Conservation (phyloP, 163 green algal species). For the Chloroidium sp. region DNA sequence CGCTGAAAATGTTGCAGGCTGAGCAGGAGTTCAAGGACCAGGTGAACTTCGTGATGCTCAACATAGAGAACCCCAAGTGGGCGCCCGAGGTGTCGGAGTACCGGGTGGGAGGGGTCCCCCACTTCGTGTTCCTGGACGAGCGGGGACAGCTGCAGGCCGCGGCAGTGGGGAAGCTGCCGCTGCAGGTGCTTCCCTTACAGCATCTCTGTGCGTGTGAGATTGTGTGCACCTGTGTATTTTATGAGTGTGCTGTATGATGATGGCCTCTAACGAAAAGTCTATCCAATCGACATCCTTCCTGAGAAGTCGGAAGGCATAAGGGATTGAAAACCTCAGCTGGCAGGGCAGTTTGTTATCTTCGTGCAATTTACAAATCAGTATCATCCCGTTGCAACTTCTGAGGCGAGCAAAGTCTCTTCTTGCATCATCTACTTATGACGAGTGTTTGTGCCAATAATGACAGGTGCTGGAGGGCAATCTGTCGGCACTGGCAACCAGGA, state of each 20-base stretch:
- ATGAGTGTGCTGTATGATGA: background rate
- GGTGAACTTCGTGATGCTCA: slow-evolving; percentile 97
- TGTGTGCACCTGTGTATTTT: background rate
- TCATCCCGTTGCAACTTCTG: background rate
- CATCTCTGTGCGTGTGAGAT: background rate
- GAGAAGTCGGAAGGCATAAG: too few species aligned
- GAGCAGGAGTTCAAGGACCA: slow-evolving; percentile 62
- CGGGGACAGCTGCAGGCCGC: slow-evolving; percentile 46
- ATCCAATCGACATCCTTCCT: background rate
- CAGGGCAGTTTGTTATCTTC: background rate
- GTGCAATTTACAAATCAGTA: background rate
- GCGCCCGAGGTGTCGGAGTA: slow-evolving; percentile 71
- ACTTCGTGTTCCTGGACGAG: slow-evolving; percentile 78
- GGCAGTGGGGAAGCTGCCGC: slow-evolving; percentile 63
- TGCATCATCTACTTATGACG: background rate
- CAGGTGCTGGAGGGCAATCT: slow-evolving; percentile 36
- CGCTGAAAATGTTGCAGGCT: slow-evolving; percentile 20
- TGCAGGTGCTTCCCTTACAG: slow-evolving; percentile 11
- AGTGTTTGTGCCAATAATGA: too few species aligned
- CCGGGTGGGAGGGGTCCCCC: slow-evolving; percentile 80
- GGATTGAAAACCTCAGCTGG: background rate
- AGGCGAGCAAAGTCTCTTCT: background rate
- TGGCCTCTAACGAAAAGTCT: background rate
- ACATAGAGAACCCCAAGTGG: slow-evolving; percentile 96
- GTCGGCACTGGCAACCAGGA: slow-evolving; percentile 26